These are phyloP conservation scores for Euphorbia corollata DNA, from an alignment of 441 rosid genomes.

Conservation along the genomic window DNA sequence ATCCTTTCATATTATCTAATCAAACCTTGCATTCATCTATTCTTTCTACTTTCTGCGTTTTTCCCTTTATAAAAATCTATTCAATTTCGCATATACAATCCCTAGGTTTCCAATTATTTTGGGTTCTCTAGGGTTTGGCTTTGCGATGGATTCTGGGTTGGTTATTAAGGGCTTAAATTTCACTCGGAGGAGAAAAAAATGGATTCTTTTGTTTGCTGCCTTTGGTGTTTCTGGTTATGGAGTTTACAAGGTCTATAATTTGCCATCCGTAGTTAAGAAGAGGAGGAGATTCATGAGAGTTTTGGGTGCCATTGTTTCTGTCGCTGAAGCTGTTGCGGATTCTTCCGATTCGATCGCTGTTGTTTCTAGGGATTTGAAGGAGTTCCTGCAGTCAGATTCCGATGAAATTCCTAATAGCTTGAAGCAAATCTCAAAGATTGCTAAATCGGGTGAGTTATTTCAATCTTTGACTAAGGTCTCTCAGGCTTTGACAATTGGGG, in stretches of 20 bases:
- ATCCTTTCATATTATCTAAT: neutral
- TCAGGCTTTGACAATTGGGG: conserved; percentile 57
- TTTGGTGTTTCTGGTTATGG: conserved; percentile 57
- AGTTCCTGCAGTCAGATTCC: conserved; percentile 63
- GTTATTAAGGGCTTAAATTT: conserved; percentile 31
- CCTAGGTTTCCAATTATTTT: conserved; percentile 16
- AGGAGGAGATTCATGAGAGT: conserved; percentile 47
- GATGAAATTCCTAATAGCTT: conserved; percentile 74
- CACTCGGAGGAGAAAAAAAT: conserved; percentile 42
- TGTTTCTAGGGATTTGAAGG: conserved; percentile 62
- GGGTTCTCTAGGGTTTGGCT: conserved; percentile 18
- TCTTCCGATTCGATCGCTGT: conserved; percentile 51
- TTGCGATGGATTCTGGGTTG: conserved; percentile 43
- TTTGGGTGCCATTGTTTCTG: conserved; percentile 45
- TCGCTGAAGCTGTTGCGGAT: conserved; percentile 60
- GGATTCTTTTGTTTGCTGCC: conserved; percentile 43
- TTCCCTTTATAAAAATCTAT: neutral
- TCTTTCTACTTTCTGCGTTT: conserved; percentile 4
- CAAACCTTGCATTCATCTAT: conserved; percentile 20
- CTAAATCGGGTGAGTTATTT: conserved; percentile 48
- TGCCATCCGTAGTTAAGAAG: conserved; percentile 38
- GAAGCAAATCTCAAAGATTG: conserved; percentile 72
- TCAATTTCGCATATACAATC: conserved; percentile 2
- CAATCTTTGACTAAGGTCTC: conserved; percentile 46
- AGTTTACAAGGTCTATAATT: conserved; percentile 46